phyloP scores from a whole-genome alignment of 1,139 yeast species.

The Pichia sp. region DNA sequence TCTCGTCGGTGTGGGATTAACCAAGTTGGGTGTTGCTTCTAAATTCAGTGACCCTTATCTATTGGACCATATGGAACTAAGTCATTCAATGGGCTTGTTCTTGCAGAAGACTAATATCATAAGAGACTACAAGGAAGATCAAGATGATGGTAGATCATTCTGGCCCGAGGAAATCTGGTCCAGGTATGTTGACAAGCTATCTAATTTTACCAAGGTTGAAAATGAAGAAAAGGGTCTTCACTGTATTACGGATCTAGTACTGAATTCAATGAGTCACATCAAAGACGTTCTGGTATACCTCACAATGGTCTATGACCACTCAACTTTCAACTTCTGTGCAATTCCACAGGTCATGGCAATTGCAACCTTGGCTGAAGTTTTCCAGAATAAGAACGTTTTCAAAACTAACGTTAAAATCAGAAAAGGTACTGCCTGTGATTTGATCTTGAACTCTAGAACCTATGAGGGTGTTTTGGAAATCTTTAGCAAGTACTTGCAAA shows the following conservation, averaged over 20 bases:
- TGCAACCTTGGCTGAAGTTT: constrained; percentile 83
- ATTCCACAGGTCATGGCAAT: constrained; percentile 99
- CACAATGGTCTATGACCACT: constrained; percentile 72
- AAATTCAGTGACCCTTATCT: constrained; percentile 52
- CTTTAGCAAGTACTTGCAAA: constrained; percentile 68
- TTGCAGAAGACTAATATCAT: constrained; percentile 93
- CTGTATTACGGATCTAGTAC: constrained; percentile 78
- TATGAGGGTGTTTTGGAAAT: constrained; percentile 71
- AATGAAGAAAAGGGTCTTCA: constrained; percentile 53
- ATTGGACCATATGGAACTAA: constrained; percentile 49
- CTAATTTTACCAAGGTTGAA: constrained; percentile 50
- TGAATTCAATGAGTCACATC: constrained; percentile 75
- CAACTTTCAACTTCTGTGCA: constrained; percentile 87
- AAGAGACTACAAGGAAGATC: constrained; percentile 91
- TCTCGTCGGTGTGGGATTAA: constrained; percentile 91
- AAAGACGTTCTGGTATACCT: constrained; percentile 74
- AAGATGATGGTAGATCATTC: constrained; percentile 87
- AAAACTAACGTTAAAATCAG: constrained; percentile 77
- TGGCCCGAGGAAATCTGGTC: constrained; percentile 97
- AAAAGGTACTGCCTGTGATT: constrained; percentile 80
- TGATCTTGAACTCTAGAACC: constrained; percentile 71
- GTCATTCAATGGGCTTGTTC: constrained; percentile 91
- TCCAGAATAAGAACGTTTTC: constrained; percentile 73
- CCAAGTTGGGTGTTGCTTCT: constrained; percentile 72
- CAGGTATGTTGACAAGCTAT: constrained; percentile 62